Evolutionary conservation across 306 rosid species (phyloP).

Genomic region (Prunus mira): DNA sequence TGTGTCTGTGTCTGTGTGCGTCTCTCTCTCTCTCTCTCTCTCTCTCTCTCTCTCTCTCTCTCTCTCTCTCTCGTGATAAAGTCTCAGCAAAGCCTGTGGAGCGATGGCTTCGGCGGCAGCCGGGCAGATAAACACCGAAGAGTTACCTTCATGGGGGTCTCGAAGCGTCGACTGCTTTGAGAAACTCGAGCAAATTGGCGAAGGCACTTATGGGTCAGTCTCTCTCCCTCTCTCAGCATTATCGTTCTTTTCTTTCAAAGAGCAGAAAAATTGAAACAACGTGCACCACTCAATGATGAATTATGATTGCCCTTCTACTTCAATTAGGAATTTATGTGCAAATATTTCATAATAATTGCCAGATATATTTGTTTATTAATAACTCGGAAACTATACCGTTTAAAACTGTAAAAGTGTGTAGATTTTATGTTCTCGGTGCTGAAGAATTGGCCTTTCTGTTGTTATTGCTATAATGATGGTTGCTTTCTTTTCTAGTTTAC

Average conservation of each 20-base stretch:
- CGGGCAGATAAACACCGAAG: constrained; percentile 18
- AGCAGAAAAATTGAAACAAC: too few relatives aligned
- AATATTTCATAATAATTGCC: not conserved
- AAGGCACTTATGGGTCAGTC: constrained; percentile 23
- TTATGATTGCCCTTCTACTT: not conserved
- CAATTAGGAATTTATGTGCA: not conserved
- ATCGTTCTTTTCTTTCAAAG: too few relatives aligned
- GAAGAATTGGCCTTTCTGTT: not conserved
- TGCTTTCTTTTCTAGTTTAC: not conserved
- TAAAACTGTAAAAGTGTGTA: not conserved
- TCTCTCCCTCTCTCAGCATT: not conserved
- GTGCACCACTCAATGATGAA: too few relatives aligned
- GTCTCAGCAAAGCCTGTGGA: too few relatives aligned
- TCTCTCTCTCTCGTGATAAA: too few relatives aligned
- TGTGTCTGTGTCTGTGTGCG: too few relatives aligned
- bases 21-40: too few relatives aligned
- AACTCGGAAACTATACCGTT: not conserved
- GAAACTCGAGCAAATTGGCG: constrained; percentile 24
- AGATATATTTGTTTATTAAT: not conserved
- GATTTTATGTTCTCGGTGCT: not conserved
- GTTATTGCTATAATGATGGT: not conserved
- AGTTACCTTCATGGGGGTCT: constrained; percentile 17
- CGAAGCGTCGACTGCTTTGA: constrained; percentile 23
- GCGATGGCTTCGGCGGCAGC: constrained; percentile 17
- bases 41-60: too few relatives aligned